Base-by-base conservation (phyloP, 2,329 filamentous ascomycete species). In the Phoma sp. region DNA sequence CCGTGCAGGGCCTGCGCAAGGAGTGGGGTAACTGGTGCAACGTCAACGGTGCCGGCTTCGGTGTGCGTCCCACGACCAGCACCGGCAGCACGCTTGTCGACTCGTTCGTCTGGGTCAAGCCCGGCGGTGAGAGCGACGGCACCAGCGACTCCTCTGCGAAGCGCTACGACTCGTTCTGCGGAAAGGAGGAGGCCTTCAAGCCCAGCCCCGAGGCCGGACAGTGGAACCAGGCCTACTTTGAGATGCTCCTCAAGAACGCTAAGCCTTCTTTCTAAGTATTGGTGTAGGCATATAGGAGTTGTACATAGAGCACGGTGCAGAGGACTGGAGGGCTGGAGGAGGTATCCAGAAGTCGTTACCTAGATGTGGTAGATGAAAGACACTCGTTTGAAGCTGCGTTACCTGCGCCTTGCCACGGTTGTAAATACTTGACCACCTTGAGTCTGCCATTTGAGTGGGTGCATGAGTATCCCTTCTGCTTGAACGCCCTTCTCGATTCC, bases 101-200 rank as follows among this genome's bases (percentile, higher is more conserved):
- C 71, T 83, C 86, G 27, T 88, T 89, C 61, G 87, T 89, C 55
- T 90, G 87, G 87, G 78, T 89, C 65, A 90, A 90, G 81, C 87
- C 87, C 5, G 87, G 87, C 63, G 81, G 81, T 50, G 81, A 84
- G 70, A 78, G 76, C 19, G 81, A 83, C 61, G 81, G 81, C 54
- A 83, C 81, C 0, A 72, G 65, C 31, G 69, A 77, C 51, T 55
- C 67, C 2, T 55, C 51, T 19, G 80, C 85, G 4, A 68, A 73
- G 29, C 80, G 82, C 27, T 87, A 84, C 64, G 84, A 86, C 69
- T 74, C 74, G 40, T 80, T 82, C 76, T 88, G 85, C 60, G 85
- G 85, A 8, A 76, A 80, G 29, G 64, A 76, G 0, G 82, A 85
- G 65, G 73, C 85, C 2, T 78, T 87, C 48, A 74, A 84, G 73